Base-by-base conservation (phyloP, 768 basidiomycete genomes). In the Lentinula aciculospora region DNA sequence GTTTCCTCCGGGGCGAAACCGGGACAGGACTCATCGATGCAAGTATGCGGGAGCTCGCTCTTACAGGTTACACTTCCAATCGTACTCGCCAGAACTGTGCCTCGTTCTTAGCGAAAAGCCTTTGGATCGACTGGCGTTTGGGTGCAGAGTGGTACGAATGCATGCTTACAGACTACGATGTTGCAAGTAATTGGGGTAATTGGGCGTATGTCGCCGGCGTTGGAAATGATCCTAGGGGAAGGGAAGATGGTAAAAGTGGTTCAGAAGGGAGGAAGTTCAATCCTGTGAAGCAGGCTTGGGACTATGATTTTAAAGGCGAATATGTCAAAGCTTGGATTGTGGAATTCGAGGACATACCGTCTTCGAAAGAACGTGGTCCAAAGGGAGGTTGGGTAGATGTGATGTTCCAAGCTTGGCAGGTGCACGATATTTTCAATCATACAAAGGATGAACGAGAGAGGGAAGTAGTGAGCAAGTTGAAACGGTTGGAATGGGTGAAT, bases 91-190 rank as follows among this genome's bases (percentile, higher is more conserved):
- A 78, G 64, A 78, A 78, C 64, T 74, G 75, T 9, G 76, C 74
- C 4, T 72, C 68, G 49, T 78, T 72, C 67, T 60, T 76, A 31
- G 69, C 72, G 1, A 73, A 72, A 53, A 73, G 76, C 48, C 62
- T 75, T 56, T 69, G 71, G 54, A 66, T 70, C 13, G 76, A 78
- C 61, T 78, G 76, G 76, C 62, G 76, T 3, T 61, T 75, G 12
- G 76, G 75, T 3, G 76, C 75, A n/a, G 76, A 78, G 60, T 74
- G 70, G 64, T 78, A 76, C 60, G 76, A 78, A 59, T 67, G 65
- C 48, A 69, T 72, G 60, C 57, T 76, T 44, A 61, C 73, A 8
- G 74, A 75, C 56, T 71, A 74, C 51, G 71, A 72, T 61, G 58
- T 59, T 6, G 45, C 59, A 3, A 56, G 19, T 15, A 62, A 62